Evolutionary conservation across 106 monocot genomes (phyloP).

Genomic region (Apostasia ramifera): DNA sequence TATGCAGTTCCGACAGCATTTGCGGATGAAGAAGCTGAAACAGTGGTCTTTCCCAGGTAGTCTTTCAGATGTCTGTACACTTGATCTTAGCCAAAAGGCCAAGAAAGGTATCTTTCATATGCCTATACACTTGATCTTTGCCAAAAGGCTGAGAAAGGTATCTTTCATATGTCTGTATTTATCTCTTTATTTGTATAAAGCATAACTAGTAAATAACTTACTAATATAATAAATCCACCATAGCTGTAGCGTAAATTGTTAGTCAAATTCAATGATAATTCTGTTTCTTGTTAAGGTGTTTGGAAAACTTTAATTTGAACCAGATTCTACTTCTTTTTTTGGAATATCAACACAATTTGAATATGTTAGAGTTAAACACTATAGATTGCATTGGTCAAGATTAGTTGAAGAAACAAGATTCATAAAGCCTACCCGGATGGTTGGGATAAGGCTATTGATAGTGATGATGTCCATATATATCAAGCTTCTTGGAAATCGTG

Average conservation of each 20-base stretch:
- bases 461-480: not conserved
- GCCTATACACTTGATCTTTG: not conserved
- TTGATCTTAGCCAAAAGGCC: not conserved
- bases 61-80: not conserved
- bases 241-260: too few species aligned
- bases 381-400: too few species aligned
- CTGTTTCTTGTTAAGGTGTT: too few species aligned
- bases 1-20: slow-evolving; percentile 7
- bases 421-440: too few species aligned
- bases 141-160: not conserved
- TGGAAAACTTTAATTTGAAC: too few species aligned
- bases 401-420: too few species aligned
- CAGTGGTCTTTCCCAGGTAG: slow-evolving; percentile 3
- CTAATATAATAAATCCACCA: not conserved
- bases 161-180: not conserved
- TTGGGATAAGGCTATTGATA: too few species aligned
- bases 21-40: slow-evolving; percentile 12
- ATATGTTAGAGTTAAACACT: too few species aligned
- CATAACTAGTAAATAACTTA: not conserved
- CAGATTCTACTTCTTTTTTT: too few species aligned
- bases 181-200: not conserved
- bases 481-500: not conserved
- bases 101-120: not conserved
- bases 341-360: too few species aligned
- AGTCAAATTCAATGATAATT: too few species aligned